Evolutionary conservation across 352 stramenopile genomes (phyloP).

Genomic region (Globisporangium solare): DNA sequence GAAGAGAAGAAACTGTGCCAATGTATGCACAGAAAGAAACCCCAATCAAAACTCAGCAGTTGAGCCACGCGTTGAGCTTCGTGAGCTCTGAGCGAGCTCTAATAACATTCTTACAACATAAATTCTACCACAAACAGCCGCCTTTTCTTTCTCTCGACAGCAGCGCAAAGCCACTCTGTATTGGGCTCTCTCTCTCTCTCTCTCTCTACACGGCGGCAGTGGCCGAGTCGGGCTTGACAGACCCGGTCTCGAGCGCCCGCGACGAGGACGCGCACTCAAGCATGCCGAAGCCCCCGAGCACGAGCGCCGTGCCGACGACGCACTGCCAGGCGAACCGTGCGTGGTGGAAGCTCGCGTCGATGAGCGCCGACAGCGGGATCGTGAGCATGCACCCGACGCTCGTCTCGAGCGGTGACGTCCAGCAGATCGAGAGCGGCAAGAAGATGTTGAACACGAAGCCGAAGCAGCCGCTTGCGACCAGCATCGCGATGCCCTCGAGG

Average conservation of each 20-base stretch:
- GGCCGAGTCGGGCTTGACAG: conserved; percentile 2
- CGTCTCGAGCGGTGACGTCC: conserved; percentile 51
- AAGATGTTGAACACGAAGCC: conserved; percentile 36
- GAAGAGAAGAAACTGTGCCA: too few species aligned
- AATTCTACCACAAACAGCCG: too few species aligned
- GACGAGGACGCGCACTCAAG: conserved; percentile 22
- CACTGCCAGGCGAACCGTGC: conserved; percentile 45
- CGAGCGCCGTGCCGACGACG: conserved; percentile 35
- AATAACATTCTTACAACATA: too few species aligned
- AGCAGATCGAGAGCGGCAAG: conserved; percentile 40
- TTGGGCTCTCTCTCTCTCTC: too few species aligned
- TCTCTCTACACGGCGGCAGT: too few species aligned
- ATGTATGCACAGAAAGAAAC: too few species aligned
- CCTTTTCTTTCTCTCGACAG: too few species aligned
- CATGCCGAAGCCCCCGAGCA: conserved; percentile 48
- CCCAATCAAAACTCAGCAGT: too few species aligned
- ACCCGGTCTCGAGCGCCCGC: background rate
- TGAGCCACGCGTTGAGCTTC: too few species aligned
- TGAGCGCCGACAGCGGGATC: conserved; percentile 42
- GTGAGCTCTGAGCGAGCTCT: too few species aligned
- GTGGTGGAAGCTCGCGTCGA: conserved; percentile 41
- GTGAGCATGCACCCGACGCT: conserved; percentile 56
- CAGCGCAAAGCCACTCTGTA: too few species aligned
- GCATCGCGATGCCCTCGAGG: conserved; percentile 28
- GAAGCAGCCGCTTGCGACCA: conserved; percentile 29